Evolutionary conservation across 495 filamentous ascomycete genomes (phyloP), one percentile per base, ranked within the genome.

Genomic region (Baudoinia panamericana): DNA sequence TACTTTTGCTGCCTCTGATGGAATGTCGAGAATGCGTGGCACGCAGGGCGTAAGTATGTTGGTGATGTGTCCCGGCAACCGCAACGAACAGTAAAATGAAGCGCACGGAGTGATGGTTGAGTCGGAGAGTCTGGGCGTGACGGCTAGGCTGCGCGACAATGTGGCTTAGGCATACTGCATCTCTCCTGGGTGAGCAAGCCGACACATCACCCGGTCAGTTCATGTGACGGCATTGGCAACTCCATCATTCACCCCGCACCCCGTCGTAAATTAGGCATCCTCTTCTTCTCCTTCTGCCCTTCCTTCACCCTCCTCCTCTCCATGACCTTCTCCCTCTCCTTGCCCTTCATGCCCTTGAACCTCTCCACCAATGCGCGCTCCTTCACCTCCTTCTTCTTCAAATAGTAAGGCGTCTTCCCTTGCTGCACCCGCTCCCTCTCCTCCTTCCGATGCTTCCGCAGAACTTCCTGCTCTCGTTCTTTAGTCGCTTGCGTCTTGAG

Each of bases 321-420:
- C 45, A 94, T 75, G 12, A 73, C 76, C 59, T 73, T 78, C 26
- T 85, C 78, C 30, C 84, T 69, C 59, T 95, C 75, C 62, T 75
- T 78, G 35, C 76, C 77, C 63, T 79, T 84, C 73, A 96, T 74
- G 39, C 70, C 73, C 46, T 72, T 65, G 53, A 80, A 95, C 58
- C 79, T 76, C 52, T 93, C 78, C 46, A 82, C 59, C 43, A 93
- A 61, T 21, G 84, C 65, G 56, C 76, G 60, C 63, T 85, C 85
- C 75, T 92, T 93, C 62, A 85, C 69, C 62, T 94, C 86, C 43
- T 73, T 75, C 61, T 80, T 75, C 72, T 96, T 96, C 48, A 95
- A 64, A 56, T 80, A 93, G 56, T 86, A 97, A 5, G 88, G 87
- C 67, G 76, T 76, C 74, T 96, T 94, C 17, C 90, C 90, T 62